Evolutionary conservation across 2,329 filamentous ascomycete species (phyloP), one percentile per base, ranked within the genome.

Genomic region (Biscogniauxia marginata): DNA sequence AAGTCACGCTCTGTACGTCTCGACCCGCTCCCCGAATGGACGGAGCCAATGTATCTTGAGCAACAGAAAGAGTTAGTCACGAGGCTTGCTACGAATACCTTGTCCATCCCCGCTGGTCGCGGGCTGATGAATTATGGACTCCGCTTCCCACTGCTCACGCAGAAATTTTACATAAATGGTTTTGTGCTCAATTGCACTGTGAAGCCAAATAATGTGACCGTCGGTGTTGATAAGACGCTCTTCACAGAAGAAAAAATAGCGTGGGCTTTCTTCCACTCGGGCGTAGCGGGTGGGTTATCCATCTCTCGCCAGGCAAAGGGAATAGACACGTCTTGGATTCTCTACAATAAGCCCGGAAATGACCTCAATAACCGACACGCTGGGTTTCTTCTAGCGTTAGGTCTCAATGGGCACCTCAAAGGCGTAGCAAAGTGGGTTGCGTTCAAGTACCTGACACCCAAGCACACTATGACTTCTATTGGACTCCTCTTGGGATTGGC

Each of bases 381-480:
- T 24, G 95, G 95, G 0, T 95, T 99, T 61, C 76, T 99, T 46
- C 80, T 99, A 0, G 95, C 92, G 4, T 80, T 99, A 4, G 95
- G 95, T 3, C 78, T 99, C 21, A 97, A 97, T 65, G 96, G 95
- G 0, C 96, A 99, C 74, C 78, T 99, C n/a, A 95, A 91, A 65
- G 89, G 86, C 7, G 84, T 99, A 23, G 95, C 95, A 2, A 98
- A 98, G 76, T 99, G 95, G 93, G 88, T 99, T 46, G 93, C 93
- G 7, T 99, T 98, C 82, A 98, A 97, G 70, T 99, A 99, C 65
- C 79, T 99, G n/a, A 99, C 95, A 0, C 93, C 95, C 1, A 99
- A 99, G 69, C 96, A 99, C 73, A 96, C 93, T 22, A 99, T 99
- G 95, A 98, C 95, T 21, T 98, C 95, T 0, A 93, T 99, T 53